A percentile compares a stretch with the other conserved stretches of the same genome.
phyloP scores from a whole-genome alignment of 2,329 filamentous ascomycete species.

The Fusarium tjaetaba region DNA sequence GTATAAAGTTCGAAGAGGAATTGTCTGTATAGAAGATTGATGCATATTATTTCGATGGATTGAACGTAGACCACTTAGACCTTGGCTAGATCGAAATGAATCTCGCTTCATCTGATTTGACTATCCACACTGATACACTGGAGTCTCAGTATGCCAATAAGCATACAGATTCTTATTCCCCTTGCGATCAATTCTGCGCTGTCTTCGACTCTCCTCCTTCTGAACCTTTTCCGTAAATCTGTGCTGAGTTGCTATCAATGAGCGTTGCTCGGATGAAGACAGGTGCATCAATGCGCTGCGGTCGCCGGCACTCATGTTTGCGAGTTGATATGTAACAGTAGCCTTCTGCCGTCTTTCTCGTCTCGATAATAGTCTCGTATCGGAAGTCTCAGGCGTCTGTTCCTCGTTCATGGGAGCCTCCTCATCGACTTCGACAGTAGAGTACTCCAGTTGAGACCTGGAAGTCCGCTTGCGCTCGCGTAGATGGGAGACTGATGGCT shows the following conservation, averaged over 20 bases:
- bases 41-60: not conserved
- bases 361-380: not conserved
- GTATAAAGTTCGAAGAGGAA: not conserved
- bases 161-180: constrained; percentile 17
- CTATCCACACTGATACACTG: constrained; percentile 13
- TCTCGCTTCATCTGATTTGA: not conserved
- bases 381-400: too few relatives aligned
- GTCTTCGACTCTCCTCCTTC: constrained; percentile 8
- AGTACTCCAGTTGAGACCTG: not conserved
- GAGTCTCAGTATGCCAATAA: constrained; percentile 19
- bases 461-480: rapidly evolving
- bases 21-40: not conserved
- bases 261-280: not conserved
- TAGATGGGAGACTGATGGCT: not conserved
- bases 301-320: not conserved
- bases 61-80: not conserved
- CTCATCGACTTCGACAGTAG: rapidly evolving
- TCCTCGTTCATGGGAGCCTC: rapidly evolving
- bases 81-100: not conserved
- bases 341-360: not conserved
- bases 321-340: not conserved
- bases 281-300: constrained; percentile 5
- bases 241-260: not conserved
- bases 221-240: constrained; percentile 3
- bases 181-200: constrained; percentile 8